Percentiles rank a stretch among this genome's conserved stretches.
Conservation (phyloP, 257 asterid species). For the Cynanchum wilfordii region DNA sequence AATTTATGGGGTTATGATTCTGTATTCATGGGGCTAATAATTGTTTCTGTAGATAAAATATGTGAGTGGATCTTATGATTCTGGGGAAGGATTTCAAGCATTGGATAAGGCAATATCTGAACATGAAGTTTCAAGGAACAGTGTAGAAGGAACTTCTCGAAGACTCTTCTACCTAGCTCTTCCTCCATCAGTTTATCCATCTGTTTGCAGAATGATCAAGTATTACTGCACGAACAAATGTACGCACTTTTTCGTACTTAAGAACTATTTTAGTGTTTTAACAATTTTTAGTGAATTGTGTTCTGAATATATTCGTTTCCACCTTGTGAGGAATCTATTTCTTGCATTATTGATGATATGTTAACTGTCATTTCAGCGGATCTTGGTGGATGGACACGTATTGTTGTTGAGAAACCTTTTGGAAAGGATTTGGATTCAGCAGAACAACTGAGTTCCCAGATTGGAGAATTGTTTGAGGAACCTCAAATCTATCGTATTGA, state of each 20-base stretch:
- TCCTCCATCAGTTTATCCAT: conserved; percentile 99
- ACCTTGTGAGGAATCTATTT: not conserved
- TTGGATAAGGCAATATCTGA: conserved; percentile 75
- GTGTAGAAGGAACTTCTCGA: conserved; percentile 70
- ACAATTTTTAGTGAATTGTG: not conserved
- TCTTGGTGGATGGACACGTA: conserved; percentile 97
- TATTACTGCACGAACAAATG: conserved; percentile 62
- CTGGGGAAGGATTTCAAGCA: conserved; percentile 75
- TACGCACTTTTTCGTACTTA: conserved; percentile 28
- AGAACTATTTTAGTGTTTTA: not conserved
- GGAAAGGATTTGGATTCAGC: conserved; percentile 97
- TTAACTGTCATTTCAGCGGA: conserved; percentile 56
- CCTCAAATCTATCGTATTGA: conserved; percentile 92
- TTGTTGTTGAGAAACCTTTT: conserved; percentile 97
- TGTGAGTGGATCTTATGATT: conserved; percentile 85
- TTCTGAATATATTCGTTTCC: not conserved
- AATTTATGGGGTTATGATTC: not conserved
- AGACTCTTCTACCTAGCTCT: conserved; percentile 97
- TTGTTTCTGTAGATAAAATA: conserved; percentile 66
- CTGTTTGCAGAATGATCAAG: conserved; percentile 94
- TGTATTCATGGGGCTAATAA: conserved; percentile 5
- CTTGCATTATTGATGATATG: conserved; percentile 1
- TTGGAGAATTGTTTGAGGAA: conserved; percentile 88
- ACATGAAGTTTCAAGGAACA: conserved; percentile 73
- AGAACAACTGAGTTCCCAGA: conserved; percentile 88